Percentiles rank a stretch among this genome's conserved stretches.
Conservation (phyloP, 352 stramenopile species). For the Chrysophaeum taylorii region DNA sequence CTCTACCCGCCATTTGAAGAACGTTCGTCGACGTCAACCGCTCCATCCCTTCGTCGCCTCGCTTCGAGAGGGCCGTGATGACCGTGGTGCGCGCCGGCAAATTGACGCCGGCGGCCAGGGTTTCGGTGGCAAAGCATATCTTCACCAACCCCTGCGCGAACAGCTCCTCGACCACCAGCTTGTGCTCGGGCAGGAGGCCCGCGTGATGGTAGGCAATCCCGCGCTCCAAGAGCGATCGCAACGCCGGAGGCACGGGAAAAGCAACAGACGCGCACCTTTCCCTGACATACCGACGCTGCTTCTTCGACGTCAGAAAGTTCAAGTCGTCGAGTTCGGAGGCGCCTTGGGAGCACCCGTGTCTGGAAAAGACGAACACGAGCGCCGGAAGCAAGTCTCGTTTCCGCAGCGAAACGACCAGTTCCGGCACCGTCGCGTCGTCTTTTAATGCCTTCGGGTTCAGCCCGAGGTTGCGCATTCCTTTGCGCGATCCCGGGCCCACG, state of each 20-base stretch:
- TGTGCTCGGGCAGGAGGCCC: constrained; percentile 52
- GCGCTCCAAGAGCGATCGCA: constrained; percentile 45
- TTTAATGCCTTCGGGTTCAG: constrained; percentile 21
- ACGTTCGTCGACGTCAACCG: constrained; percentile 48
- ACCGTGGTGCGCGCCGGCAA: constrained; percentile 51
- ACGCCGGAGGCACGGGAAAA: too few relatives aligned
- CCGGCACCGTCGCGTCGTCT: constrained; percentile 23
- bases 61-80: constrained; percentile 57
- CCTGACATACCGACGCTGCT: too few relatives aligned
- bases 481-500: constrained; percentile 47
- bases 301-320: too few relatives aligned
- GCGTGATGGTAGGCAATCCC: constrained; percentile 61
- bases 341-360: constrained; percentile 55
- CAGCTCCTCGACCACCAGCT: constrained; percentile 50
- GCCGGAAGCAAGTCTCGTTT: constrained; percentile 53
- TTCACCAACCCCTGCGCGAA: constrained; percentile 56
- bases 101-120: constrained; percentile 57
- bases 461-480: constrained; percentile 45
- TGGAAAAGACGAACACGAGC: constrained; percentile 67
- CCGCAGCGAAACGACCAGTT: too few relatives aligned
- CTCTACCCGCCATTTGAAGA: constrained; percentile 62
- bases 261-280: too few relatives aligned
- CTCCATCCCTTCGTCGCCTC: constrained; percentile 46
- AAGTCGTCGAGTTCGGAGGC: too few relatives aligned
- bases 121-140: constrained; percentile 65